Percentiles rank a stretch among this genome's conserved stretches.
Evolutionary conservation across 2,329 filamentous ascomycete genomes (phyloP).

Genomic region (Exophiala viscosa): DNA sequence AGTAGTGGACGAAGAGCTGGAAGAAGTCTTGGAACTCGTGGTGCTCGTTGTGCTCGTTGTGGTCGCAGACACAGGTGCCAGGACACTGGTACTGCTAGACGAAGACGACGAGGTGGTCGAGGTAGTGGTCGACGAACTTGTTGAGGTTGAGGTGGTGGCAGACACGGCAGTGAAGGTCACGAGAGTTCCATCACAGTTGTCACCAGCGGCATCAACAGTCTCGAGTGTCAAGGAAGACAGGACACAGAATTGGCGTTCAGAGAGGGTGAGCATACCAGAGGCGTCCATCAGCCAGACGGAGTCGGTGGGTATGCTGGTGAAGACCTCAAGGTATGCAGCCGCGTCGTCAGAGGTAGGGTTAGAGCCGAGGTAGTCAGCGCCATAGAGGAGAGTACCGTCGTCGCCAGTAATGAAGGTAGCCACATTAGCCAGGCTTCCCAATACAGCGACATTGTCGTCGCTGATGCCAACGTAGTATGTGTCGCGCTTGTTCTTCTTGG

Average conservation of each 20-base stretch:
- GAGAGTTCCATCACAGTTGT: no score
- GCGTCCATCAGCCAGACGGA: neutral
- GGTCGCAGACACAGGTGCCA: neutral
- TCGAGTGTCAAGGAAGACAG: no score
- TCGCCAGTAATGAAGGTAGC: neutral
- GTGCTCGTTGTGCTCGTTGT: neutral
- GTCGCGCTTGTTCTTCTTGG: no score
- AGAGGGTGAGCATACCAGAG: constrained; percentile 1
- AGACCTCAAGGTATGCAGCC: neutral
- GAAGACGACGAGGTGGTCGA: no score
- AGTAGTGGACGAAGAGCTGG: neutral
- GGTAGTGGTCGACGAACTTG: neutral
- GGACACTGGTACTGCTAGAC: neutral
- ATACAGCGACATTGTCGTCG: no score
- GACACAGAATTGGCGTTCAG: constrained; percentile 9
- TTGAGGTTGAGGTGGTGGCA: constrained; percentile 1
- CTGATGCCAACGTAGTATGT: no score
- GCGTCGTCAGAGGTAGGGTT: neutral
- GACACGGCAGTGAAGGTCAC: no score
- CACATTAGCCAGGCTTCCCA: neutral
- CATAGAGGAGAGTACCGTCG: neutral
- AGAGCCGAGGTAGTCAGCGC: no score
- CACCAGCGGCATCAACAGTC: no score
- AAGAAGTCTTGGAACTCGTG: neutral
- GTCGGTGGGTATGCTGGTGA: neutral